Conservation (phyloP, 73 alveolate species). For the Paramecium pentaurelia region DNA sequence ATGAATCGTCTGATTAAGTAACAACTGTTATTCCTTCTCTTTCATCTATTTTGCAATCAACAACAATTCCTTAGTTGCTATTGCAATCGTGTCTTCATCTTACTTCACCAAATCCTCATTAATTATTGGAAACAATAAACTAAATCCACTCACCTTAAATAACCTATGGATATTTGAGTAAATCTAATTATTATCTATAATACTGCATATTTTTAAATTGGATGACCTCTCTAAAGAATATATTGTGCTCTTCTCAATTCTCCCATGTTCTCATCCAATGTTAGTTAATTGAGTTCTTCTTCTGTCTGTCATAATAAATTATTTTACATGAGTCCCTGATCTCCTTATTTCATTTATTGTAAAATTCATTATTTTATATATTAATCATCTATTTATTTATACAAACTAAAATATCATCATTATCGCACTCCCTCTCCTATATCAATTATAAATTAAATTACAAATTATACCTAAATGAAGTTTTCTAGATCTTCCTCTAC, state of each 20-base stretch:
- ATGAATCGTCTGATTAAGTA: neutral
- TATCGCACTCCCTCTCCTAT: neutral
- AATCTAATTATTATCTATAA: neutral
- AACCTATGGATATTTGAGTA: neutral
- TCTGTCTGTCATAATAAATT: conserved; percentile 50
- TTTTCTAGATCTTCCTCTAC: neutral
- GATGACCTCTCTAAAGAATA: conserved; percentile 42
- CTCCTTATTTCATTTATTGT: conserved; percentile 9
- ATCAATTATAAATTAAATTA: neutral
- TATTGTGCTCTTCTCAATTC: conserved; percentile 51
- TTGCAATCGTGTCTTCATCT: conserved; percentile 44
- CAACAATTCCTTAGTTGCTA: neutral
- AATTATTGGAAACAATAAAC: neutral
- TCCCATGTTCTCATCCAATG: conserved; percentile 57
- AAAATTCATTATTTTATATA: conserved; percentile 4
- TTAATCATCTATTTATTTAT: neutral
- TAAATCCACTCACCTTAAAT: neutral
- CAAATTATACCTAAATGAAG: neutral
- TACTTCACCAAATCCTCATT: conserved; percentile 31
- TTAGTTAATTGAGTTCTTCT: conserved; percentile 52
- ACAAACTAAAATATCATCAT: neutral
- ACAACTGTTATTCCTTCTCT: neutral
- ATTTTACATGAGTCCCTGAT: conserved; percentile 43
- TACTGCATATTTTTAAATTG: conserved; percentile 56
- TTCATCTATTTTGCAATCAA: neutral